Percentiles rank a stretch among this genome's conserved stretches.
Evolutionary conservation across 768 basidiomycete genomes (phyloP).

Genomic region (Boletus pseudo-olivaceus): DNA sequence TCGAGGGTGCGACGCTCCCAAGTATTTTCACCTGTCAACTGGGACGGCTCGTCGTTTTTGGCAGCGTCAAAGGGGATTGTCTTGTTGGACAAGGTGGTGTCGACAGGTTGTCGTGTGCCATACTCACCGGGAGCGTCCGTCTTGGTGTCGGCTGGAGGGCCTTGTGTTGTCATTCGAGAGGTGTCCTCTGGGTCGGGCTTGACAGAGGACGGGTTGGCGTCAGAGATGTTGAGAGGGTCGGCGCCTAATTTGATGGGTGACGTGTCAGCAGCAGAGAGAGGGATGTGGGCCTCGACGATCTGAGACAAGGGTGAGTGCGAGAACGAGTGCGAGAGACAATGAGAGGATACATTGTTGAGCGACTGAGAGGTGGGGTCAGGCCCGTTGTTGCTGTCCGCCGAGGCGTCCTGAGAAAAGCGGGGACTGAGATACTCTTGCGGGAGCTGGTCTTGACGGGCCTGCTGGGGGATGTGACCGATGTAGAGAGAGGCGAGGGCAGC

Average conservation of each 20-base stretch:
- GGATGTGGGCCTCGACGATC: conserved; percentile 24
- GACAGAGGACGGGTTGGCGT: conserved; percentile 6
- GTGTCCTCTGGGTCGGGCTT: conserved; percentile 13
- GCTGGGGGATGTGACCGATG: conserved; percentile 44
- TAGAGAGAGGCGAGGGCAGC: conserved; percentile 61
- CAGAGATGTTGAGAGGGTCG: conserved; percentile 14
- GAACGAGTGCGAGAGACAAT: conserved; percentile 6
- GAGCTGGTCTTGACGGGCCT: conserved; percentile 36
- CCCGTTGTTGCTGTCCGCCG: conserved; percentile 10
- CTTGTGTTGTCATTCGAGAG: background rate
- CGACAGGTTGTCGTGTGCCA: conserved; percentile 21
- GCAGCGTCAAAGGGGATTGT: conserved; percentile 14
- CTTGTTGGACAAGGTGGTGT: conserved; percentile 23
- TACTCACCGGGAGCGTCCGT: conserved; percentile 29
- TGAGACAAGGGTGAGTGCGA: conserved; percentile 16
- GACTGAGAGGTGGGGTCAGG: conserved; percentile 5
- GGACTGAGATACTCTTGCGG: conserved; percentile 17
- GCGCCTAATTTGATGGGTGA: conserved; percentile 18
- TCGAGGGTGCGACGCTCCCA: conserved; percentile 32
- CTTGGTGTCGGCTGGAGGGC: conserved; percentile 7
- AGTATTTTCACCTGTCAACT: conserved; percentile 18
- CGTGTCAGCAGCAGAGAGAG: conserved; percentile 26
- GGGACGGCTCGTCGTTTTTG: conserved; percentile 32
- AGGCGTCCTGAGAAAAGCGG: conserved; percentile 10
- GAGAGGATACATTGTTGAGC: conserved; percentile 35